These are phyloP conservation scores for Tetrastigma voinierianum DNA, from an alignment of 164 flowering plant species.

Conservation along the genomic window DNA sequence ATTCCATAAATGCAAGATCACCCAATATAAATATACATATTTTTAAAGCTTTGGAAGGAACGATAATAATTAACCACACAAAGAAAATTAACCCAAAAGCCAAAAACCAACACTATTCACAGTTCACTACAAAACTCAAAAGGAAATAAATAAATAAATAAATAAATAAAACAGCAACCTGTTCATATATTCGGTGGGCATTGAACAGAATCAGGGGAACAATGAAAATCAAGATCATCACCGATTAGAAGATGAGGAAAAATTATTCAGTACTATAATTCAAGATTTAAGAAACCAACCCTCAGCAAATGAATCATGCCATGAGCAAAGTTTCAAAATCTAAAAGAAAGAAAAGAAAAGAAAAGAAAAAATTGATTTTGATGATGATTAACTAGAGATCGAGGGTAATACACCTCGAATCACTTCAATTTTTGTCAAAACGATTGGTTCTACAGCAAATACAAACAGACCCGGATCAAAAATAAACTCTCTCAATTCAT, in stretches of 20 bases:
- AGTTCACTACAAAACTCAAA: neutral
- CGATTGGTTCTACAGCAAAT: neutral
- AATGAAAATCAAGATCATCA: neutral
- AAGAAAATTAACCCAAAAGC: conserved; percentile 3
- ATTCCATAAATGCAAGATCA: neutral
- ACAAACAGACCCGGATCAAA: conserved; percentile 19
- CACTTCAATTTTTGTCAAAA: neutral
- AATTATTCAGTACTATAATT: neutral
- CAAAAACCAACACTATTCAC: neutral
- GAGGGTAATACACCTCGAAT: neutral
- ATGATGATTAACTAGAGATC: conserved; percentile 10
- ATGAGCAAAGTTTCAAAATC: neutral
- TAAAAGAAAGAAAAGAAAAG: neutral
- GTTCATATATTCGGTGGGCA: neutral
- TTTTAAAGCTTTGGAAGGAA: neutral
- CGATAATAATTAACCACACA: neutral
- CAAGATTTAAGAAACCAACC: conserved; percentile 5
- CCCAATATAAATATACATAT: too few species aligned
- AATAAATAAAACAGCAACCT: neutral
- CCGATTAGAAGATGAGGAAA: neutral
- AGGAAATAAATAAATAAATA: too few species aligned
- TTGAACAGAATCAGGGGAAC: neutral
- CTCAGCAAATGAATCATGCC: neutral
- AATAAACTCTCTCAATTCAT: conserved; percentile 12
- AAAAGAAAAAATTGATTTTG: neutral